These are phyloP conservation scores for Chaetomium olivaceum DNA, from an alignment of 2,329 filamentous ascomycete species.

Conservation along the genomic window DNA sequence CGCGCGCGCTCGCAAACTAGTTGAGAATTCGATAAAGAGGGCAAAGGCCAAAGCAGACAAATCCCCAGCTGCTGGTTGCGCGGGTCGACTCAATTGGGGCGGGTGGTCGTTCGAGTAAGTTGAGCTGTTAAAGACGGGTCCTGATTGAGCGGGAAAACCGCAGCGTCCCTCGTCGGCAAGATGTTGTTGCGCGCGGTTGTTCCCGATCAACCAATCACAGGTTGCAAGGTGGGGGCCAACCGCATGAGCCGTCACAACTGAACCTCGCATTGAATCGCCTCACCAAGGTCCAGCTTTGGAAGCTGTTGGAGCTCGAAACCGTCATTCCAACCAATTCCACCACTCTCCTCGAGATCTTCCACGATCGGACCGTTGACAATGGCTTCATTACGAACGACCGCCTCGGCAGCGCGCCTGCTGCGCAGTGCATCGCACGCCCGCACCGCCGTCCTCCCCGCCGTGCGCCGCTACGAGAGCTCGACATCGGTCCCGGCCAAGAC, in stretches of 20 bases:
- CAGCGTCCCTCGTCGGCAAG: constrained; percentile 30
- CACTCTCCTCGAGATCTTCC: constrained; percentile 7
- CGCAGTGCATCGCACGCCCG: constrained; percentile 46
- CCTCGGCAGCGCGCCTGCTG: constrained; percentile 54
- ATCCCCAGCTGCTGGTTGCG: constrained; percentile 26
- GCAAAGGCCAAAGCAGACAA: constrained; percentile 32
- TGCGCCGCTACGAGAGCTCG: constrained; percentile 57
- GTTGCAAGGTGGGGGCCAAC: constrained; percentile 6
- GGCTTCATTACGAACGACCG: constrained; percentile 64
- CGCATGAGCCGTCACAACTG: constrained; percentile 9
- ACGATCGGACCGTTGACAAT: constrained; percentile 44
- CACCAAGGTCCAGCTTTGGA: constrained; percentile 7
- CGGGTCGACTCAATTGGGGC: constrained; percentile 30
- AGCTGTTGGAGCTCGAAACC: neutral
- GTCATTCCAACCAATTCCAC: neutral
- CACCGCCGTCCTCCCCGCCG: constrained; percentile 44
- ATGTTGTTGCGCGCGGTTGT: constrained; percentile 40
- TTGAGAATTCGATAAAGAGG: constrained; percentile 30
- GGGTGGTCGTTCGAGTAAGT: constrained; percentile 25
- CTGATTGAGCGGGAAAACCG: constrained; percentile 30
- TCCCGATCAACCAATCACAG: constrained; percentile 35
- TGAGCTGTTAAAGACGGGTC: constrained; percentile 34
- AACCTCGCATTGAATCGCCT: constrained; percentile 21
- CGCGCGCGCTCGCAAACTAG: constrained; percentile 22
- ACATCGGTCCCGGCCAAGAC: constrained; percentile 44